These are phyloP conservation scores for Austropuccinia psidii DNA, from an alignment of 1,284 basidiomycete genomes.

Conservation along the genomic window DNA sequence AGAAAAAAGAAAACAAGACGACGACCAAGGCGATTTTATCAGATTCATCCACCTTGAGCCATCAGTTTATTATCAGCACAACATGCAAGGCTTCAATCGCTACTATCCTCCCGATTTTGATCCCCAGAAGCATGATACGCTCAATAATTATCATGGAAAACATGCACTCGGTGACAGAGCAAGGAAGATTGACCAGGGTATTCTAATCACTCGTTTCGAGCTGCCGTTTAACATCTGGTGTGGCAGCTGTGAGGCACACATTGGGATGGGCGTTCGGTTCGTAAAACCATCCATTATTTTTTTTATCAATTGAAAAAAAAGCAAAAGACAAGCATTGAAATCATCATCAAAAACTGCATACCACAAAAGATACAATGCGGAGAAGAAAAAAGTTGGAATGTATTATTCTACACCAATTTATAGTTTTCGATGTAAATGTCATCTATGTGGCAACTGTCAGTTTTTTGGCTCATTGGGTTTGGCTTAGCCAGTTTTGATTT, in stretches of 20 bases:
- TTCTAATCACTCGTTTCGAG: constrained; percentile 85
- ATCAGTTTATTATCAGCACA: no score
- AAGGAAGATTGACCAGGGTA: constrained; percentile 83
- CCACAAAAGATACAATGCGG: constrained; percentile 82
- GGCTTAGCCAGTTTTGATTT: background rate
- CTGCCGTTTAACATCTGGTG: constrained; percentile 98
- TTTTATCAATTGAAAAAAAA: no score
- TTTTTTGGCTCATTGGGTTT: background rate
- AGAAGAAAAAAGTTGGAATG: constrained; percentile 91
- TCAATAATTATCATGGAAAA: constrained; percentile 74
- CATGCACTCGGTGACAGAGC: constrained; percentile 88
- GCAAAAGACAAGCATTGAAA: no score
- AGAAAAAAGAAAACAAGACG: no score
- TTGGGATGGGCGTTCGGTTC: constrained; percentile 74
- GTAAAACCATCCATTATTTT: background rate
- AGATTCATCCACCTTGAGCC: no score
- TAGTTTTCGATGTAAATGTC: constrained; percentile 93
- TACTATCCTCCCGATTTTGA: constrained; percentile 94
- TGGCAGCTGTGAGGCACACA: constrained; percentile 82
- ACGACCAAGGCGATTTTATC: no score
- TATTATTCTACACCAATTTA: constrained; percentile 93
- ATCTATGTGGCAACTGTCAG: constrained; percentile 66
- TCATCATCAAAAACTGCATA: no score
- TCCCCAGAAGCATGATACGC: constrained; percentile 65
- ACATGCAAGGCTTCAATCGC: constrained; percentile 57